Conservation (phyloP, 2,329 filamentous ascomycete species). For the Ophiostoma sp. region DNA sequence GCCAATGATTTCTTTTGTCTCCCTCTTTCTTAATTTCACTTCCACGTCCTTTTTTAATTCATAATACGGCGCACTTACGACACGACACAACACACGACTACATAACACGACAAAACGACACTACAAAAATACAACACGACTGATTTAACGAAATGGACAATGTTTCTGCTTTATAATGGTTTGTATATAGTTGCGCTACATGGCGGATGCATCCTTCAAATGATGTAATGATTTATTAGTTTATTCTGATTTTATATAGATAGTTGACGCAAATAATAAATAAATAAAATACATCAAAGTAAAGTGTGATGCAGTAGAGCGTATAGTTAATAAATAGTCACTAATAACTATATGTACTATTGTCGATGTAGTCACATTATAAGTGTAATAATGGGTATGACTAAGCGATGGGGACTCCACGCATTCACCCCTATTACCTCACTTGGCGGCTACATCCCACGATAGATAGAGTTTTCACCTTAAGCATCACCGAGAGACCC, state of each 20-base stretch:
- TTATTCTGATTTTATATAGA: not conserved
- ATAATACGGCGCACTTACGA: conserved; percentile 11
- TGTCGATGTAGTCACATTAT: too few species aligned
- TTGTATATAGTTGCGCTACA: not conserved
- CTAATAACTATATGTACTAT: too few species aligned
- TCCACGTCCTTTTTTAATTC: not conserved
- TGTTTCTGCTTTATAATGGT: not conserved
- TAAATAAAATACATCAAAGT: not conserved
- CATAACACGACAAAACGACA: not conserved
- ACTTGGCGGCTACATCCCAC: too few species aligned
- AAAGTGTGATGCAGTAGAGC: too few species aligned
- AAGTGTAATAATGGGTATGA: too few species aligned
- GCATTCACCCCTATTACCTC: too few species aligned
- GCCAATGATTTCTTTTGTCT: not conserved
- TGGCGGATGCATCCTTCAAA: not conserved
- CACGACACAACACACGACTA: not conserved
- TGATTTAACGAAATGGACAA: not conserved
- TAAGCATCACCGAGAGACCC: too few species aligned
- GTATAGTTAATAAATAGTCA: too few species aligned
- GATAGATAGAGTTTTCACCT: too few species aligned
- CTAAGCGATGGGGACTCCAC: too few species aligned
- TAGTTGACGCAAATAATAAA: not conserved
- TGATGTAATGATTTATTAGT: not conserved
- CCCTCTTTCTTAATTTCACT: not conserved
- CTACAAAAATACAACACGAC: not conserved